Evolutionary conservation across 202 grass and related monocot genomes (phyloP), one percentile per base, ranked within the genome.

Genomic region (Carex arenaria): DNA sequence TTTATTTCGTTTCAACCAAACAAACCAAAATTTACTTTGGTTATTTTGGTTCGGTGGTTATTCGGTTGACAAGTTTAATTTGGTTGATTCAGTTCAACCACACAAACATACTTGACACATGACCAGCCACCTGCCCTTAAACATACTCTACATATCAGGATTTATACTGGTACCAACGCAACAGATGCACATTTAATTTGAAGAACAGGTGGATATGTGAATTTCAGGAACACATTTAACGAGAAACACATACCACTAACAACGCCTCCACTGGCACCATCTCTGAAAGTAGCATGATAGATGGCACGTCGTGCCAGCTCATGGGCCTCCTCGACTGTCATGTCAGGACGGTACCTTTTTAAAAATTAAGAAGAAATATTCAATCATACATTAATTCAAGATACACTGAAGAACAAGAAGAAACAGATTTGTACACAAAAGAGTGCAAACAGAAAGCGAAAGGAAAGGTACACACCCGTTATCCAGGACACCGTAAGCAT

Each of bases 231-330:
- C n/a, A 11, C 10, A 49, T 72, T 49, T 71, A 71, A 20, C 18
- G 20, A 49, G 18, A 82, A 67, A 71, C 11, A 75, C 80, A 19
- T 93, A 98, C 95, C 95, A 38, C 95, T 98, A 75, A 91, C 95
- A 63, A 90, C 89, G 30, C 95, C 95, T 78, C 95, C 95, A 84
- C 95, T 98, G 56, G 95, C 95, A 61, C 91, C 95, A 85, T 98
- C 95, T 89, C 95, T 93, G 81, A 88, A 90, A 23, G 95, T 98
- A 68, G 95, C 95, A 15, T 91, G 89, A 85, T 98, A 98, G 71
- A 98, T 98, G 83, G 92, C 86, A 62, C 88, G 71, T 2, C 95
- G 89, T 43, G 91, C 95, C 83, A 98, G 78, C 75, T 93, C 91
- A 62, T 83, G 91, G 61, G 95, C 95, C 86, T 98, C 95, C 80